phyloP scores from a whole-genome alignment of 768 basidiomycete species.

The Paxillus rubicundulus region DNA sequence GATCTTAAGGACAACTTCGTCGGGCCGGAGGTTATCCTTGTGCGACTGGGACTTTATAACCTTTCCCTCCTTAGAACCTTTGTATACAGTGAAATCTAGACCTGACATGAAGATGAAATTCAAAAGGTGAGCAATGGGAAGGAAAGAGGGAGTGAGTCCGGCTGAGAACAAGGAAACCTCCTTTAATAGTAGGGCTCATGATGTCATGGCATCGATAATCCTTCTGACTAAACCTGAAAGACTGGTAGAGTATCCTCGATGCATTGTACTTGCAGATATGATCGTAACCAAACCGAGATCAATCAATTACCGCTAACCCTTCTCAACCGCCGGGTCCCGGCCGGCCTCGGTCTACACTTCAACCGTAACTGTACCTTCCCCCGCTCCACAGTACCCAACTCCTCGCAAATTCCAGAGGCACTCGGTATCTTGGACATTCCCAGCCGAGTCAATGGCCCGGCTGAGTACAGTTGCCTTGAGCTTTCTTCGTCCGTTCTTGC shows the following conservation, averaged over 20 bases:
- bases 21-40: constrained; percentile 18
- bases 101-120: constrained; percentile 4
- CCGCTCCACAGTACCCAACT: constrained; percentile 43
- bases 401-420: constrained; percentile 67
- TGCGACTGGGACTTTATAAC: constrained; percentile 17
- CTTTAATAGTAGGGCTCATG: too few species aligned
- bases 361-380: constrained; percentile 13
- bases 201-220: too few species aligned
- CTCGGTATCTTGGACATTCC: constrained; percentile 47
- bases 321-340: neutral
- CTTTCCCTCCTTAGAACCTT: constrained; percentile 22
- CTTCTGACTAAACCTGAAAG: too few species aligned
- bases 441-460: constrained; percentile 51
- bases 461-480: constrained; percentile 33
- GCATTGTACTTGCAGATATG: too few species aligned
- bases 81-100: constrained; percentile 31
- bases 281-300: too few species aligned
- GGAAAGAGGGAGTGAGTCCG: too few species aligned
- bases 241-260: too few species aligned
- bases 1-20: constrained; percentile 31
- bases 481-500: constrained; percentile 11
- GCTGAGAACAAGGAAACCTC: too few species aligned
- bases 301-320: too few species aligned
- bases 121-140: too few species aligned
- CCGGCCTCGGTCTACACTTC: constrained; percentile 1